A percentile compares a stretch with the other conserved stretches of the same genome.
These are phyloP conservation scores for Schizothecium vesticola DNA, from an alignment of 495 filamentous ascomycete species.

Conservation along the genomic window DNA sequence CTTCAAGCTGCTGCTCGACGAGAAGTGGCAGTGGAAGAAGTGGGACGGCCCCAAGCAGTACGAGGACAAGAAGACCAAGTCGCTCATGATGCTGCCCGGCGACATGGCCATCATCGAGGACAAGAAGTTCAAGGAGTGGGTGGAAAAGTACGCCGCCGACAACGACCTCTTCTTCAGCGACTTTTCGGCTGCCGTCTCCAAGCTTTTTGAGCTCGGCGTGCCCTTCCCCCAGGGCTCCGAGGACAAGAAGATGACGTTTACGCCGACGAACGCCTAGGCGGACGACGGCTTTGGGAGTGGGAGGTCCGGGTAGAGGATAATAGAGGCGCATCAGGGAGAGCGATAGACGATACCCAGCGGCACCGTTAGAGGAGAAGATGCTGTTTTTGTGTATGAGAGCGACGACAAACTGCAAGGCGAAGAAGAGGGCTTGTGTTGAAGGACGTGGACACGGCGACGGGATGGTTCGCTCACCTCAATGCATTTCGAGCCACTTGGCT, in stretches of 20 bases:
- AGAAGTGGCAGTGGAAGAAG: conserved; percentile 91
- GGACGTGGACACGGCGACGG: neutral
- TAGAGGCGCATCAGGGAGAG: conserved; percentile 1
- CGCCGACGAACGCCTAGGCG: conserved; percentile 41
- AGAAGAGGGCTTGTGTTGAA: neutral
- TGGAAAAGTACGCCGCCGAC: conserved; percentile 87
- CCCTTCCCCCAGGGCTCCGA: conserved; percentile 68
- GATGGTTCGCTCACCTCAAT: neutral
- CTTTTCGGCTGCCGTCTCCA: conserved; percentile 70
- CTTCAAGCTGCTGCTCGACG: conserved; percentile 77
- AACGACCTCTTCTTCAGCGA: conserved; percentile 90
- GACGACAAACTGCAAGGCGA: neutral
- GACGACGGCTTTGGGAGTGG: neutral
- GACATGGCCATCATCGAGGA: conserved; percentile 87
- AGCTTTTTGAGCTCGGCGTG: conserved; percentile 91
- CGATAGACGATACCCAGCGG: neutral
- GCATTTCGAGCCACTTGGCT: neutral
- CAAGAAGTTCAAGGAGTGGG: conserved; percentile 76
- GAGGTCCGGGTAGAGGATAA: neutral
- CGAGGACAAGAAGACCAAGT: conserved; percentile 77
- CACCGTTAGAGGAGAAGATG: neutral
- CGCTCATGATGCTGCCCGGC: conserved; percentile 94
- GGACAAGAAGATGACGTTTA: conserved; percentile 68
- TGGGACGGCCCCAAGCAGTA: conserved; percentile 85
- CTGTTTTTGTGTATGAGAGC: neutral